Percentiles rank a stretch among this genome's conserved stretches.
Evolutionary conservation across 179 eudicot genomes (phyloP).

Genomic region (Camellia oleifera): DNA sequence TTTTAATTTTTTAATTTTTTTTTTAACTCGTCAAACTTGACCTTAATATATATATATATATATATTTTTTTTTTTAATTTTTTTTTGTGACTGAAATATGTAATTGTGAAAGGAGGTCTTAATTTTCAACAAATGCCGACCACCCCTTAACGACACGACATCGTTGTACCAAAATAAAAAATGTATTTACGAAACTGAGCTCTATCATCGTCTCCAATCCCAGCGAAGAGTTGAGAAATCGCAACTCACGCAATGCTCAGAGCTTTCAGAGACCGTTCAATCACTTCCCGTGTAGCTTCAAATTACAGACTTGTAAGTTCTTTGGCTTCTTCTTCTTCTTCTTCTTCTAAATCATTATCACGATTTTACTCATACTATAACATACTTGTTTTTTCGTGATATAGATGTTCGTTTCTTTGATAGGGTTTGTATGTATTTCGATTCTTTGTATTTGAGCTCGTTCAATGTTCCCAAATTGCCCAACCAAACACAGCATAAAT

Average conservation of each 20-base stretch:
- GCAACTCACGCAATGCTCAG: slow-evolving; percentile 35
- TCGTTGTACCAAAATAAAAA: no score
- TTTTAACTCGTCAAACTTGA: no score
- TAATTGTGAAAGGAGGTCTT: no score
- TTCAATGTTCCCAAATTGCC: background rate
- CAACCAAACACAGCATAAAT: no score
- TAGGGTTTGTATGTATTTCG: background rate
- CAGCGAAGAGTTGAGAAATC: slow-evolving; percentile 21
- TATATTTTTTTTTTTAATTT: no score
- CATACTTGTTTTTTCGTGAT: background rate
- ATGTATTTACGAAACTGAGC: no score
- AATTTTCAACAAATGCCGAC: no score
- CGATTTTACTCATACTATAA: background rate
- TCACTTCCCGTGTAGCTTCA: slow-evolving; percentile 19
- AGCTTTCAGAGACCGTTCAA: slow-evolving; percentile 32
- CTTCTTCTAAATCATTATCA: background rate
- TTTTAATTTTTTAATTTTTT: no score
- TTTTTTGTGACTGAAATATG: no score
- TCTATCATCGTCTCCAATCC: background rate
- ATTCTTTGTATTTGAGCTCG: background rate
- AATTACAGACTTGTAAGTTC: slow-evolving; percentile 45
- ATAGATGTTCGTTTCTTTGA: background rate
- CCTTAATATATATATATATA: no score
- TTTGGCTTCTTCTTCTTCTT: background rate
- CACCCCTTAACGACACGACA: no score